phyloP scores from a whole-genome alignment of 768 basidiomycete species.

The Agaricus blazei region DNA sequence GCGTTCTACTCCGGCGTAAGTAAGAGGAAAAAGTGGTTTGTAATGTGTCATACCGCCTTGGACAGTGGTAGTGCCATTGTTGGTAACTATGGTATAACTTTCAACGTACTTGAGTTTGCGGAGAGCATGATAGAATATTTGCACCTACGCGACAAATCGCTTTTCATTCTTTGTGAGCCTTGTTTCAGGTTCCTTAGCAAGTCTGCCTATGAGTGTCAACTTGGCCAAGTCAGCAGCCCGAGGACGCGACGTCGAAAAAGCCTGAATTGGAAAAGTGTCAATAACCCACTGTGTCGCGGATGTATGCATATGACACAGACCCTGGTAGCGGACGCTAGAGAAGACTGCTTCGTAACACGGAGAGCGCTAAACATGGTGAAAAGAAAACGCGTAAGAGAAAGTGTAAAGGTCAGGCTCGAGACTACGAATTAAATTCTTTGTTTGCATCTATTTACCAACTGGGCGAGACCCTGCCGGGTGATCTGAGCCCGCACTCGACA shows the following conservation, averaged over 20 bases:
- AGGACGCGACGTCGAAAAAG: constrained; percentile 57
- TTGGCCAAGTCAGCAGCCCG: constrained; percentile 65
- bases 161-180: constrained; percentile 67
- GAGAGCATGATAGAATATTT: neutral
- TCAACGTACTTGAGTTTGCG: neutral
- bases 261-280: constrained; percentile 28
- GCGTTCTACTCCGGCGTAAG: constrained; percentile 38
- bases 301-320: neutral
- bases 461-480: neutral
- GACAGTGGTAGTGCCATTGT: constrained; percentile 47
- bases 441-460: constrained; percentile 14
- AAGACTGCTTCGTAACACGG: constrained; percentile 22
- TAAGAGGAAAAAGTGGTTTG: constrained; percentile 16
- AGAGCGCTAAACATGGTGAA: constrained; percentile 46
- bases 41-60: constrained; percentile 54
- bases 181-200: constrained; percentile 67
- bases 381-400: neutral
- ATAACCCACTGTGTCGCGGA: neutral
- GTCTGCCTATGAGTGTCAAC: constrained; percentile 69
- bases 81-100: constrained; percentile 72
- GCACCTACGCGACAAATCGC: constrained; percentile 69
- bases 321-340: neutral
- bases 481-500: no score
- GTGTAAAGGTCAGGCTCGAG: neutral
- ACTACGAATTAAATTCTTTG: neutral